Percentiles rank a stretch among this genome's conserved stretches.
Conservation (phyloP, 768 basidiomycete species). For the Hydnomerulius pinastri region DNA sequence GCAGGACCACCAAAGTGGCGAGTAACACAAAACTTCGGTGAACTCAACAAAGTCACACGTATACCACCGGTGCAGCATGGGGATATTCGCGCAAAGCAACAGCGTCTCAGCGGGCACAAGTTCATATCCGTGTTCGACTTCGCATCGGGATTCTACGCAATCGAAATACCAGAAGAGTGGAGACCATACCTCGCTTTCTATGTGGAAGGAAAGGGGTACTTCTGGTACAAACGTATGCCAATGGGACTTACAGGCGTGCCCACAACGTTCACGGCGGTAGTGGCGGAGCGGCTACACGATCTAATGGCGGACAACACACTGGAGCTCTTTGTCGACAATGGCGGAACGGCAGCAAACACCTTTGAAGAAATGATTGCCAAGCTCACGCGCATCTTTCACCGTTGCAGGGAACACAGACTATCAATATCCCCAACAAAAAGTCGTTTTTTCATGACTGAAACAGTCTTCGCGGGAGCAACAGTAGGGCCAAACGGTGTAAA, state of each 20-base stretch:
- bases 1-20: not conserved
- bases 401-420: no score
- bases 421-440: no score
- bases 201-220: slow-evolving; percentile 25
- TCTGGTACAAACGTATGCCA: slow-evolving; percentile 20
- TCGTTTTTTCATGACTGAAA: no score
- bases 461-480: slow-evolving; percentile 36
- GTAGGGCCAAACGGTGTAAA: slow-evolving; percentile 36
- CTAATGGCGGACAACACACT: slow-evolving; percentile 18
- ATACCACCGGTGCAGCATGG: slow-evolving; percentile 24
- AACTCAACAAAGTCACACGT: slow-evolving; percentile 21
- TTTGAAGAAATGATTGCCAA: no score
- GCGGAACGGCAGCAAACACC: no score
- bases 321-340: no score
- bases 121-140: slow-evolving; percentile 25
- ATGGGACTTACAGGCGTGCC: slow-evolving; percentile 28
- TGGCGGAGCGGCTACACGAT: slow-evolving; percentile 3
- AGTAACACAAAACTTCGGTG: slow-evolving; percentile 22
- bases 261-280: slow-evolving; percentile 7
- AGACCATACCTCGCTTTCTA: slow-evolving; percentile 24
- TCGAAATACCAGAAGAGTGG: slow-evolving; percentile 11
- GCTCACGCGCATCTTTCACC: no score
- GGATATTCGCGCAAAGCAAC: slow-evolving; percentile 23
- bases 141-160: slow-evolving; percentile 23
- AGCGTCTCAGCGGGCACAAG: slow-evolving; percentile 17